Evolutionary conservation across 805 yeast species (phyloP).

Genomic region (Lipomyces sp.): DNA sequence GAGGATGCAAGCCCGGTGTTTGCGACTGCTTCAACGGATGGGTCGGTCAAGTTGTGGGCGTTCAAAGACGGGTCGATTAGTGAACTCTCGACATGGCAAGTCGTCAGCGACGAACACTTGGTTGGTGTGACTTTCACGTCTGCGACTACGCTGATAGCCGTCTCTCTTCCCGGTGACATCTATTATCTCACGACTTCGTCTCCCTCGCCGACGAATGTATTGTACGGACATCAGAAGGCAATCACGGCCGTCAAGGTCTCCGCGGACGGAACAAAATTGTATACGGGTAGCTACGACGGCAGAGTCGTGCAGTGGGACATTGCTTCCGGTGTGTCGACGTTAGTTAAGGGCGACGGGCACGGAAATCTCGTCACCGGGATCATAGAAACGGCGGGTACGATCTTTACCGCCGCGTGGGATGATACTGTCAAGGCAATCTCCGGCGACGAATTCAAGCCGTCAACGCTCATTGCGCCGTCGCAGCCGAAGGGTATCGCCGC

Average conservation of each 20-base stretch:
- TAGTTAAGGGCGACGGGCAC: constrained; percentile 50
- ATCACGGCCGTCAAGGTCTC: constrained; percentile 55
- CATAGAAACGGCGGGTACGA: constrained; percentile 38
- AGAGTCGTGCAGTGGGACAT: constrained; percentile 58
- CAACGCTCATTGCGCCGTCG: constrained; percentile 39
- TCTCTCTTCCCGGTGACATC: constrained; percentile 70
- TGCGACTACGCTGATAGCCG: constrained; percentile 51
- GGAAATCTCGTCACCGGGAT: constrained; percentile 63
- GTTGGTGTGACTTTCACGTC: constrained; percentile 72
- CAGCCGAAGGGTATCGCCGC: constrained; percentile 53
- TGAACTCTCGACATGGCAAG: constrained; percentile 49
- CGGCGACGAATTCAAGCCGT: constrained; percentile 35
- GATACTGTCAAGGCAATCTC: constrained; percentile 55
- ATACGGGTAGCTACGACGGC: constrained; percentile 83
- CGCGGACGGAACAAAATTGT: constrained; percentile 15
- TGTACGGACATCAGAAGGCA: constrained; percentile 79
- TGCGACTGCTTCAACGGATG: constrained; percentile 87
- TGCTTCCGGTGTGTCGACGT: constrained; percentile 38
- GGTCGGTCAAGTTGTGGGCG: constrained; percentile 64
- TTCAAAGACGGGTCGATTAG: constrained; percentile 42
- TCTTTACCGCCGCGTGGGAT: constrained; percentile 83
- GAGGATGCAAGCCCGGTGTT: constrained; percentile 52
- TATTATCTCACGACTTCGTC: constrained; percentile 43
- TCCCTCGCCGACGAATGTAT: constrained; percentile 40
- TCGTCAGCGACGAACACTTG: constrained; percentile 57